Evolutionary conservation across 345 rosid species (phyloP).

Genomic region (Eutrema heterophyllum): DNA sequence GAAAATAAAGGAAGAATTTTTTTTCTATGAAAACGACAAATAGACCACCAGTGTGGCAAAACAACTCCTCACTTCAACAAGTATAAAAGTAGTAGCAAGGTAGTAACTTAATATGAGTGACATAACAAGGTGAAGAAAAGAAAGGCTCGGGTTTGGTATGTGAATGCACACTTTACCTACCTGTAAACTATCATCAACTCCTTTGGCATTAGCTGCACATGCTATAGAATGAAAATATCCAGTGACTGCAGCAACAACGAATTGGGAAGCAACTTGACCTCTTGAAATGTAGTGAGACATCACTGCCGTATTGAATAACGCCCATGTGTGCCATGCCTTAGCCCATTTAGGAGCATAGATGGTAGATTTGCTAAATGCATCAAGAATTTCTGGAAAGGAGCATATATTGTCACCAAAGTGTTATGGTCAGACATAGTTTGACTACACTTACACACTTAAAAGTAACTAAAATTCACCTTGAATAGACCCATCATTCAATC

Average conservation of each 20-base stretch:
- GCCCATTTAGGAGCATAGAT: conserved; percentile 79
- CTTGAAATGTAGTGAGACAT: conserved; percentile 86
- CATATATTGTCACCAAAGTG: conserved; percentile 1
- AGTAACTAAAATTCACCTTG: conserved; percentile 49
- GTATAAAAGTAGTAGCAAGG: not conserved
- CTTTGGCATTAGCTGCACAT: conserved; percentile 90
- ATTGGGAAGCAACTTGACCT: conserved; percentile 68
- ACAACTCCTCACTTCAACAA: conserved; percentile 8
- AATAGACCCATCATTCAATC: conserved; percentile 82
- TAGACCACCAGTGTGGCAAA: conserved; percentile 1
- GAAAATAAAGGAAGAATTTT: not conserved
- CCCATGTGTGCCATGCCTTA: conserved; percentile 99
- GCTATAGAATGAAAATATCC: conserved; percentile 98
- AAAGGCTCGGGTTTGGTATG: not conserved
- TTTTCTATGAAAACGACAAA: not conserved
- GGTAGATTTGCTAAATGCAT: conserved; percentile 73
- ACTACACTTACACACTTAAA: conserved; percentile 9
- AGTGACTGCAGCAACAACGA: conserved; percentile 89
- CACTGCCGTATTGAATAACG: conserved; percentile 93
- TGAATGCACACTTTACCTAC: conserved; percentile 56
- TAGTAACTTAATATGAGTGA: not conserved
- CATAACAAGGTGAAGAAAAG: conserved; percentile 1
- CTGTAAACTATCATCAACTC: conserved; percentile 98
- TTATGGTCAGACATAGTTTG: conserved; percentile 1
- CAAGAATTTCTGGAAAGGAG: conserved; percentile 58